phyloP scores from a whole-genome alignment of 176 grass and related monocot genomes.

The Chrysopogon serrulatus region DNA sequence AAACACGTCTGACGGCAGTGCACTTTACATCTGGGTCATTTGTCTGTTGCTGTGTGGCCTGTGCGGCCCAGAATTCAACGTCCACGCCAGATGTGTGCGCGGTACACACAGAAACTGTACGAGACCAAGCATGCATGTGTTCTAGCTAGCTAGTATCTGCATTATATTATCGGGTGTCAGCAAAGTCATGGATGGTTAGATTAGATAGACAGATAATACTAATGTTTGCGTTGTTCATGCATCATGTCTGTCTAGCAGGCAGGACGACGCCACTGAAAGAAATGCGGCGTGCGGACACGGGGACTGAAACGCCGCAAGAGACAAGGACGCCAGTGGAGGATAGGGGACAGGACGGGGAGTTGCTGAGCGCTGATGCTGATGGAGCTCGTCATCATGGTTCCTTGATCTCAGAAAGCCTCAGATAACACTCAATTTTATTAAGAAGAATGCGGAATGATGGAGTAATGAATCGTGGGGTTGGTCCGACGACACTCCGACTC shows the following conservation, averaged over 20 bases:
- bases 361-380: too few species aligned
- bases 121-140: too few species aligned
- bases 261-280: conserved; percentile 28
- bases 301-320: conserved; percentile 5
- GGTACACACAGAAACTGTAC: not conserved
- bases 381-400: too few species aligned
- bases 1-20: not conserved
- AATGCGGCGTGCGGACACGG: conserved; percentile 4
- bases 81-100: not conserved
- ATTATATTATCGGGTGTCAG: not conserved
- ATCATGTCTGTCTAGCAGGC: not conserved
- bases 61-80: not conserved
- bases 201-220: not conserved
- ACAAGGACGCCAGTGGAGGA: not conserved
- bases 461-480: too few species aligned
- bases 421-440: too few species aligned
- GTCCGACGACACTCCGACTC: too few species aligned
- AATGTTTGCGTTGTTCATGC: too few species aligned
- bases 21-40: not conserved
- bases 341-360: too few species aligned
- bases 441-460: too few species aligned
- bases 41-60: not conserved
- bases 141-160: not conserved
- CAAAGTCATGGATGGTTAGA: not conserved
- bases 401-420: too few species aligned